phyloP scores from a whole-genome alignment of 2,329 filamentous ascomycete genomes.

The Fusarium piperis region DNA sequence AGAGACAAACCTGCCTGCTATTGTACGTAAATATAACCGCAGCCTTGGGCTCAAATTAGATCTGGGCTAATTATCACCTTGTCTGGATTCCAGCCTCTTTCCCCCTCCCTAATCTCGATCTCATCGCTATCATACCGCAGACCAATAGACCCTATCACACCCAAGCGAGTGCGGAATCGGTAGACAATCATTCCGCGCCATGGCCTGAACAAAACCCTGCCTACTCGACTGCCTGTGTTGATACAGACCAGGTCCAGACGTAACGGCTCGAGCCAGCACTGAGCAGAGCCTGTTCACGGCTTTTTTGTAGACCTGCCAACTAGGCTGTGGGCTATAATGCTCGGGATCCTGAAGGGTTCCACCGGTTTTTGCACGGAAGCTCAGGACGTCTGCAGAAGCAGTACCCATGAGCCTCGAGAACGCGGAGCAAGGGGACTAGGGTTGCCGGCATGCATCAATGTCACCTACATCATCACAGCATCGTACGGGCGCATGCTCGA shows the following conservation, averaged over 20 bases:
- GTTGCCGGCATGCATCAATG: constrained; percentile 4
- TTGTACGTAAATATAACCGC: background rate
- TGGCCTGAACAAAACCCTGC: background rate
- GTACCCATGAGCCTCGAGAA: background rate
- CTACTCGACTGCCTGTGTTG: background rate
- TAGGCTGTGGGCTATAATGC: background rate
- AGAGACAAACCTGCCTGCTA: background rate
- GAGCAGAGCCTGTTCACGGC: background rate
- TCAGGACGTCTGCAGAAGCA: background rate
- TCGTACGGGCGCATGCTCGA: constrained; percentile 16
- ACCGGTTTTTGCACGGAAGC: background rate
- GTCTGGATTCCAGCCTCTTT: background rate
- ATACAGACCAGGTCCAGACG: background rate
- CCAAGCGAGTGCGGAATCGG: background rate
- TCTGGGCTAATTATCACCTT: background rate
- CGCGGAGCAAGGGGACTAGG: background rate
- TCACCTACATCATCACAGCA: constrained; percentile 1
- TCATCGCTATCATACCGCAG: background rate
- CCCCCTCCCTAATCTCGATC: background rate
- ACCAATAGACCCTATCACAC: background rate
- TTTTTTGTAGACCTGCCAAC: background rate
- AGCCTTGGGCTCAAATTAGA: background rate
- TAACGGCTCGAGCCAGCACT: background rate
- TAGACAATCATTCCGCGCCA: background rate
- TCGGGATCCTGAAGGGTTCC: background rate